Evolutionary conservation across 139 green algal species (phyloP).

Genomic region (Chlorella sp.): DNA sequence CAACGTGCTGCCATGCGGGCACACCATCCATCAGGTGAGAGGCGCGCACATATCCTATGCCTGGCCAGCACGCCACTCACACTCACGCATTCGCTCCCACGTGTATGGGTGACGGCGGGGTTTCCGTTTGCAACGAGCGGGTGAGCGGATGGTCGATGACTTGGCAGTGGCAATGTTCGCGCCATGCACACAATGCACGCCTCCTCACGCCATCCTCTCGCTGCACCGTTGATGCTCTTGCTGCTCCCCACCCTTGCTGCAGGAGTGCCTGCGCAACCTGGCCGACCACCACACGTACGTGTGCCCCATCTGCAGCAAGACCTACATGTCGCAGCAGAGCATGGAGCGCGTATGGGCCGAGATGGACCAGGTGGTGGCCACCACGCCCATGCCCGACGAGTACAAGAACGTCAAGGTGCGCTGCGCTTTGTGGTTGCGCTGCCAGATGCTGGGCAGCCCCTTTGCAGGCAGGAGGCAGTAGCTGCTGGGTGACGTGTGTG

Average conservation of each 20-base stretch:
- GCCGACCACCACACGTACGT: conserved; percentile 34
- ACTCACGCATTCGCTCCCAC: not conserved
- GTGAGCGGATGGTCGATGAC: not conserved
- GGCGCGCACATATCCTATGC: too few relatives aligned
- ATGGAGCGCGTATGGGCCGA: conserved; percentile 38
- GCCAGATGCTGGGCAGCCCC: too few relatives aligned
- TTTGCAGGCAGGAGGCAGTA: too few relatives aligned
- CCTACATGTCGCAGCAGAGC: conserved; percentile 40
- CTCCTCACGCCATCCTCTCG: not conserved
- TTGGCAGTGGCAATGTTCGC: not conserved
- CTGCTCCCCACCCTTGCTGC: not conserved
- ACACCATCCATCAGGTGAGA: conserved; percentile 80
- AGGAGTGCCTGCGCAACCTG: conserved; percentile 39
- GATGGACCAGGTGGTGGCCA: conserved; percentile 39
- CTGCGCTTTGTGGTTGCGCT: too few relatives aligned
- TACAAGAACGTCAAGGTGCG: conserved; percentile 40
- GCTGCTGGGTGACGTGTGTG: too few relatives aligned
- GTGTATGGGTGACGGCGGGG: not conserved
- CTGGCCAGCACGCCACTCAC: not conserved
- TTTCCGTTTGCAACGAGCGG: not conserved
- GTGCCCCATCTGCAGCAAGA: conserved; percentile 66
- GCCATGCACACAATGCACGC: not conserved
- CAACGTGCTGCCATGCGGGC: conserved; percentile 82
- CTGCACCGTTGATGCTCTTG: too few relatives aligned
- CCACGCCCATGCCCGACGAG: conserved; percentile 57